Percentiles rank a stretch among this genome's conserved stretches.
Conservation (phyloP, 169 alveolate species). For the Plasmodium coatneyi region DNA sequence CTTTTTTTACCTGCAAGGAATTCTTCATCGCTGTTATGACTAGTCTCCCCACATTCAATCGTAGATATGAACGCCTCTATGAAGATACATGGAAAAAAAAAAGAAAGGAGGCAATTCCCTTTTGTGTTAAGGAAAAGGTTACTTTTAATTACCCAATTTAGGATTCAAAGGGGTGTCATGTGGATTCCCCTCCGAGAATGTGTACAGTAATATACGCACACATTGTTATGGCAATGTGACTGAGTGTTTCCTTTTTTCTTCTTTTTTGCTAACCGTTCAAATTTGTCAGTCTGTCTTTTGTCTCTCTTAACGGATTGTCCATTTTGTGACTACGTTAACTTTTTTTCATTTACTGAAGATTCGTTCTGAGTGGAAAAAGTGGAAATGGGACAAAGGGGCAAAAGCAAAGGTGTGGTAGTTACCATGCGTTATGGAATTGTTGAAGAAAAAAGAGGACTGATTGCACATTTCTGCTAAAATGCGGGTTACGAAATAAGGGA, state of each 20-base stretch:
- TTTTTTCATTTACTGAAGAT: conserved; percentile 19
- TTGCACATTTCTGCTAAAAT: background rate
- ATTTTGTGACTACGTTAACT: conserved; percentile 3
- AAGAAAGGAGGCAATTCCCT: background rate
- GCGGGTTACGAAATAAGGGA: background rate
- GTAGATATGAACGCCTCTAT: conserved; percentile 4
- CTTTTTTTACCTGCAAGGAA: background rate
- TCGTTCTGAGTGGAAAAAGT: background rate
- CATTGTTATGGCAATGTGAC: background rate
- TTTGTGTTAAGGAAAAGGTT: background rate
- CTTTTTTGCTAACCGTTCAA: conserved; percentile 51
- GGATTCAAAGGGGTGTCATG: background rate
- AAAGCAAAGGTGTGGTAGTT: background rate
- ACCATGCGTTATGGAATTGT: background rate
- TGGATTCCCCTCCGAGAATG: background rate
- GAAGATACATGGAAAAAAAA: background rate
- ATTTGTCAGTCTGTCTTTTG: conserved; percentile 20
- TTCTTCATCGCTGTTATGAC: background rate
- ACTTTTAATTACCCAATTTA: background rate
- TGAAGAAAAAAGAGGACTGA: background rate
- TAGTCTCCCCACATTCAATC: background rate
- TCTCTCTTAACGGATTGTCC: background rate
- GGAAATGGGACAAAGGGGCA: background rate
- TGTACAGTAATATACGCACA: background rate
- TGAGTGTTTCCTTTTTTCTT: background rate